A percentile compares a stretch with the other conserved stretches of the same genome.
These are phyloP conservation scores for Claviceps sp. DNA, from an alignment of 2,329 filamentous ascomycete species.

Conservation along the genomic window DNA sequence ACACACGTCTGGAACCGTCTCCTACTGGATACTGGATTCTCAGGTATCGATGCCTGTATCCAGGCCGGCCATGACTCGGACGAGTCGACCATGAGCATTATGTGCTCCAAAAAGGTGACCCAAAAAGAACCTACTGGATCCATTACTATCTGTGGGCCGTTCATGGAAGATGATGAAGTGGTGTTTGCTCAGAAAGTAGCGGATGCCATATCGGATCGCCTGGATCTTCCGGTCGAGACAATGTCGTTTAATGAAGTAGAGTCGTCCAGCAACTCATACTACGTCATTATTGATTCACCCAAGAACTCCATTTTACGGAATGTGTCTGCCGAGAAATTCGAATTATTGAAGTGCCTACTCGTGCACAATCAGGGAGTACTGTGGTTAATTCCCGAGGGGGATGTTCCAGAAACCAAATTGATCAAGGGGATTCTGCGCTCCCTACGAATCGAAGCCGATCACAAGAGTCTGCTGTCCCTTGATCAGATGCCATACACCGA, in stretches of 20 bases:
- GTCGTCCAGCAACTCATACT: not conserved
- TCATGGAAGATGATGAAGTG: constrained; percentile 1
- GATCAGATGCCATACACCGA: constrained; percentile 2
- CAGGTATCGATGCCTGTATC: constrained; percentile 4
- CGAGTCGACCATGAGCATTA: not conserved
- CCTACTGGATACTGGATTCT: constrained; percentile 4
- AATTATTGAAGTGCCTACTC: constrained; percentile 3
- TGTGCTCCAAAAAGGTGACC: constrained; percentile 1
- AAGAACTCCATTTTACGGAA: not conserved
- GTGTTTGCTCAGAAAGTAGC: constrained; percentile 2
- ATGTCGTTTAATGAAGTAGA: constrained; percentile 2
- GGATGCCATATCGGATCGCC: not conserved
- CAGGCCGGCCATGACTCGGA: not conserved
- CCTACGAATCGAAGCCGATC: constrained; percentile 3
- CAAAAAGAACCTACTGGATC: not conserved
- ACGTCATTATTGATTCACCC: constrained; percentile 3
- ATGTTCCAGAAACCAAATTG: constrained; percentile 2
- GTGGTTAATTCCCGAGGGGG: constrained; percentile 6
- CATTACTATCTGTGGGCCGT: constrained; percentile 3
- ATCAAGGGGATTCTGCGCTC: constrained; percentile 7
- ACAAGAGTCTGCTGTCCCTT: constrained; percentile 2
- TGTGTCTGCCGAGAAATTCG: constrained; percentile 3
- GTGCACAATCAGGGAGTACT: constrained; percentile 3
- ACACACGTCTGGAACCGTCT: constrained; percentile 4
- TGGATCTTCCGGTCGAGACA: not conserved